Conservation (phyloP, 2,329 filamentous ascomycete genomes). For the Pyrenophora seminiperda region DNA sequence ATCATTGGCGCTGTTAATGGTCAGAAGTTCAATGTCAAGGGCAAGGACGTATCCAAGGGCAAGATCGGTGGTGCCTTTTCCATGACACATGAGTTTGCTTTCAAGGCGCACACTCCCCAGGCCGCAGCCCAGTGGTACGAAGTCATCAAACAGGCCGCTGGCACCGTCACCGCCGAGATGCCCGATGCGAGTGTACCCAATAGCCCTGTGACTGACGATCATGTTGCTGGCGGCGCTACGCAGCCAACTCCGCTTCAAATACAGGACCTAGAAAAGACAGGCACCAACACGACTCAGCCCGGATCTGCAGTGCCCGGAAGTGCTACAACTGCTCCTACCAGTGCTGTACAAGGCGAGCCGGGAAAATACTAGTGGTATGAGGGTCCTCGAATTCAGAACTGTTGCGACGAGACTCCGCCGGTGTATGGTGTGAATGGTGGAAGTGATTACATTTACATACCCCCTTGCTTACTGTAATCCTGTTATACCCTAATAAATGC, state of each 20-base stretch:
- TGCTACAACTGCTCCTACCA: slow-evolving; percentile 18
- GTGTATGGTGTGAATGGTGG: neutral
- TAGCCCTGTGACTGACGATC: slow-evolving; percentile 30
- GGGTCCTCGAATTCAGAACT: neutral
- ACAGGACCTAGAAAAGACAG: slow-evolving; percentile 34
- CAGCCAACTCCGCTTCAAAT: slow-evolving; percentile 41
- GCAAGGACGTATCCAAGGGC: slow-evolving; percentile 82
- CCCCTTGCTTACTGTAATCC: neutral
- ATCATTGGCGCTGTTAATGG: slow-evolving; percentile 73
- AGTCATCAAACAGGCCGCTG: slow-evolving; percentile 67
- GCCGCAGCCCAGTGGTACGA: slow-evolving; percentile 88
- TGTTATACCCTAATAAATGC: slow-evolving; percentile 5
- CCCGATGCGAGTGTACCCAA: slow-evolving; percentile 45
- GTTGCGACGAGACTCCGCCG: neutral
- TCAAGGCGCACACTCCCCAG: slow-evolving; percentile 81
- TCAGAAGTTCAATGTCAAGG: slow-evolving; percentile 91
- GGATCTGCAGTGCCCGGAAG: slow-evolving; percentile 9
- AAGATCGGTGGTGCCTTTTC: slow-evolving; percentile 80
- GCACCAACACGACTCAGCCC: slow-evolving; percentile 17
- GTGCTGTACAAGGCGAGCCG: slow-evolving; percentile 37
- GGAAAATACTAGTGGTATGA: slow-evolving; percentile 33
- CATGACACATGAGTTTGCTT: slow-evolving; percentile 77
- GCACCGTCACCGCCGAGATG: slow-evolving; percentile 52
- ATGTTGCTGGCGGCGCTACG: slow-evolving; percentile 24
- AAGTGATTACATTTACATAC: slow-evolving; percentile 4